phyloP scores from a whole-genome alignment of 2,329 filamentous ascomycete genomes.

The Torrubiellomyces zombiae region DNA sequence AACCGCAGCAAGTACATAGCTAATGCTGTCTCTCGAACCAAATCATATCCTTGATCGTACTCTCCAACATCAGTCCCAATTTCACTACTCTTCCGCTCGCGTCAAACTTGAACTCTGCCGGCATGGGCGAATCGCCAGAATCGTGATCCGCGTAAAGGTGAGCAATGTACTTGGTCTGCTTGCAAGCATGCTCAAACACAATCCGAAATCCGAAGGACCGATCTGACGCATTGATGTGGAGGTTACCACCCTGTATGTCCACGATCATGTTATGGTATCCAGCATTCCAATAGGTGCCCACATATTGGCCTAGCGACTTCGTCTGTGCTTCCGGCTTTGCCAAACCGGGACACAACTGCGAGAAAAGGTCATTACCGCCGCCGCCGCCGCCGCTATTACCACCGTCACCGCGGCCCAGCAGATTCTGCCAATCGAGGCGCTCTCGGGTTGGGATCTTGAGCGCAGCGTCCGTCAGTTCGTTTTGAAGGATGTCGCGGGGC shows the following conservation, averaged over 20 bases:
- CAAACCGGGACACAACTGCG: no score
- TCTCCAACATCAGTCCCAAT: no score
- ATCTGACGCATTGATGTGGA: slow-evolving; percentile 12
- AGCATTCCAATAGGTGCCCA: slow-evolving; percentile 9
- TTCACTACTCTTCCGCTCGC: no score
- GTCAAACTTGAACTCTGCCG: no score
- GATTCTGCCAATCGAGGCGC: background rate
- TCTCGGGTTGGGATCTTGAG: slow-evolving; percentile 2
- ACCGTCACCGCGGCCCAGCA: no score
- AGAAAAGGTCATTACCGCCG: no score
- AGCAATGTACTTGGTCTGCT: slow-evolving; percentile 6
- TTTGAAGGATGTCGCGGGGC: slow-evolving; percentile 6
- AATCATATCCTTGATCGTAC: no score
- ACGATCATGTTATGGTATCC: slow-evolving; percentile 11
- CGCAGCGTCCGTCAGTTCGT: slow-evolving; percentile 8
- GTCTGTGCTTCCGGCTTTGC: slow-evolving; percentile 1
- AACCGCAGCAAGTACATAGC: no score
- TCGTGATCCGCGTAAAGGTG: no score
- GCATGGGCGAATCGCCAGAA: no score
- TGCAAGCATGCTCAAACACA: slow-evolving; percentile 5
- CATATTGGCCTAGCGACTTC: slow-evolving; percentile 5
- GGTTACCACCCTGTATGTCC: slow-evolving; percentile 4
- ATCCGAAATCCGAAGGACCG: slow-evolving; percentile 12
- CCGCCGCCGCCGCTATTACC: no score
- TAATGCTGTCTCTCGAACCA: no score